Conservation (phyloP, 2,329 filamentous ascomycete species). For the Colletotrichum sp. region DNA sequence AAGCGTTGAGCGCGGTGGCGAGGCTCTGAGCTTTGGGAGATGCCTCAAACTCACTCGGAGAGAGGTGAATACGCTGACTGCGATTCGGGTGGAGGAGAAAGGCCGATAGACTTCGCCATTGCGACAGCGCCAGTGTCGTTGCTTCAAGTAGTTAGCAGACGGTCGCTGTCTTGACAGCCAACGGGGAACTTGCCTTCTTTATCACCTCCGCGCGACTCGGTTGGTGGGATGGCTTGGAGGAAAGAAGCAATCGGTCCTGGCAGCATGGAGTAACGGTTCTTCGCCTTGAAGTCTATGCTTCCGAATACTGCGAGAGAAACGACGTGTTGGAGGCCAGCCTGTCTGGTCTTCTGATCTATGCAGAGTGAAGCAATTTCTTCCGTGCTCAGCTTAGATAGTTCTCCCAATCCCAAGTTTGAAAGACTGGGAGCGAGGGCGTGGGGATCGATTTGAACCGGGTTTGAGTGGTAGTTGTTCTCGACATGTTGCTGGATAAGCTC, state of each 20-base stretch:
- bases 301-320: conserved; percentile 38
- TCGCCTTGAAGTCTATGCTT: conserved; percentile 34
- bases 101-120: conserved; percentile 46
- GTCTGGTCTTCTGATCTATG: conserved; percentile 33
- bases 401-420: conserved; percentile 28
- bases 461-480: conserved; percentile 40
- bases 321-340: conserved; percentile 39
- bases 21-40: conserved; percentile 35
- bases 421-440: conserved; percentile 27
- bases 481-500: conserved; percentile 43
- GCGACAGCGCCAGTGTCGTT: conserved; percentile 35
- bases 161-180: background rate
- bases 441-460: conserved; percentile 22
- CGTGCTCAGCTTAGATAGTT: conserved; percentile 6
- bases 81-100: conserved; percentile 44
- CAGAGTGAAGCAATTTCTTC: conserved; percentile 31
- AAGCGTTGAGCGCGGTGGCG: conserved; percentile 33
- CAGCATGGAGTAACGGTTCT: conserved; percentile 36
- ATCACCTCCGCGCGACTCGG: conserved; percentile 26
- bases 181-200: conserved; percentile 30
- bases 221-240: conserved; percentile 29
- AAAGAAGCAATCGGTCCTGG: conserved; percentile 36
- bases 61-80: conserved; percentile 38
- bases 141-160: conserved; percentile 19
- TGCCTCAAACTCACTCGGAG: conserved; percentile 29